Evolutionary conservation across 2,329 filamentous ascomycete species (phyloP).

Genomic region (Pseudohalonectria lignicola): DNA sequence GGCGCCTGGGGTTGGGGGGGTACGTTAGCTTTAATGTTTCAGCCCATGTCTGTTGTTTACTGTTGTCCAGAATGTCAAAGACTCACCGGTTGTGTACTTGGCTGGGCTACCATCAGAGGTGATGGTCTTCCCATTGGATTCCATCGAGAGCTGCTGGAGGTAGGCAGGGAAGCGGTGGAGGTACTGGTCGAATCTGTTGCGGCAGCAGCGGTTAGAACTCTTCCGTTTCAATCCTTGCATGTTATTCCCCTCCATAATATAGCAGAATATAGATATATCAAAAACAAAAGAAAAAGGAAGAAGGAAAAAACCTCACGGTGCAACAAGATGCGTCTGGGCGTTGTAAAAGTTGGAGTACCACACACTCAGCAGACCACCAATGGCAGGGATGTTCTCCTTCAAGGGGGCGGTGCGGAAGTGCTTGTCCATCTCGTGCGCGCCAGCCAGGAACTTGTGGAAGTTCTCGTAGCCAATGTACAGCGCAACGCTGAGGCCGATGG

Average conservation of each 20-base stretch:
- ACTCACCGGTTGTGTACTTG: slow-evolving; percentile 80
- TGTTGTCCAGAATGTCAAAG: no score
- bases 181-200: slow-evolving; percentile 83
- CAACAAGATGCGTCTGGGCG: slow-evolving; percentile 93
- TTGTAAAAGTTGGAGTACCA: slow-evolving; percentile 99
- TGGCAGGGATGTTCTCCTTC: slow-evolving; percentile 86
- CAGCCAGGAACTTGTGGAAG: slow-evolving; percentile 91
- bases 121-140: slow-evolving; percentile 97
- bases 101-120: slow-evolving; percentile 80
- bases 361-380: slow-evolving; percentile 87
- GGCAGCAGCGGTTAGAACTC: slow-evolving; percentile 3
- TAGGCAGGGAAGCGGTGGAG: slow-evolving; percentile 98
- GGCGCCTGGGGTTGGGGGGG: slow-evolving; percentile 35
- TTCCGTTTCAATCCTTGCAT: no score
- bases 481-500: slow-evolving; percentile 88
- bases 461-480: slow-evolving; percentile 96
- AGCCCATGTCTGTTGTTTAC: background rate
- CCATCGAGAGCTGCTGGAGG: slow-evolving; percentile 98
- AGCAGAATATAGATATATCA: slow-evolving; percentile 1
- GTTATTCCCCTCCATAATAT: no score
- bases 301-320: slow-evolving; percentile 54
- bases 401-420: slow-evolving; percentile 90
- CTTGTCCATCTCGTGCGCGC: slow-evolving; percentile 95
- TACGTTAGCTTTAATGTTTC: no score
- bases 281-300: background rate